Conservation (phyloP, 352 stramenopile genomes). For the Hyaloperonospora arabidopsidis region DNA sequence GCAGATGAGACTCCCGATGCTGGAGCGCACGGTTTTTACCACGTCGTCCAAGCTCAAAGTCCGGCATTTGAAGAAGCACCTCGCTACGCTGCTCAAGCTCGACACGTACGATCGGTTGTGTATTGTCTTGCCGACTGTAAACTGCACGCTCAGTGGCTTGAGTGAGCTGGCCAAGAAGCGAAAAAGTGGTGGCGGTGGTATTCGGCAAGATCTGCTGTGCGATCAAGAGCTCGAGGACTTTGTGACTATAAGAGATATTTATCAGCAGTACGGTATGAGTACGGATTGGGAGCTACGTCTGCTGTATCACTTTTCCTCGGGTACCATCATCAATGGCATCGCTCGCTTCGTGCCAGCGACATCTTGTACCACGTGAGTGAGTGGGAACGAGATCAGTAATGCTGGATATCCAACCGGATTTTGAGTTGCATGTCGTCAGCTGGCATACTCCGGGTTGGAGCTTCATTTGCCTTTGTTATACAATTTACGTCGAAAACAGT, state of each 20-base stretch:
- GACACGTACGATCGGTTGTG: slow-evolving; percentile 38
- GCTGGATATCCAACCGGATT: neutral
- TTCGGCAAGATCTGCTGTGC: slow-evolving; percentile 60
- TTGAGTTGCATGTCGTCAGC: neutral
- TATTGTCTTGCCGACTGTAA: slow-evolving; percentile 49
- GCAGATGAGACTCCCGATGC: slow-evolving; percentile 18
- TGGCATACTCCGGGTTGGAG: slow-evolving; percentile 1
- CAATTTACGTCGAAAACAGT: neutral
- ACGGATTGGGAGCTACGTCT: slow-evolving; percentile 61
- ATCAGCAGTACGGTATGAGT: slow-evolving; percentile 72
- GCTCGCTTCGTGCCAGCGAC: slow-evolving; percentile 40
- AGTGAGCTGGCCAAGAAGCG: slow-evolving; percentile 13
- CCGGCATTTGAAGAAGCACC: slow-evolving; percentile 62
- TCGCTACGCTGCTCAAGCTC: slow-evolving; percentile 44
- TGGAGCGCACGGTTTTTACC: slow-evolving; percentile 51
- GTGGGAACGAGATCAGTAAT: neutral
- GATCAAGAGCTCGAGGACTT: slow-evolving; percentile 72
- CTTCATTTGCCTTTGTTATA: neutral
- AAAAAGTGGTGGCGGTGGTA: slow-evolving; percentile 13
- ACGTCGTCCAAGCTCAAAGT: slow-evolving; percentile 65
- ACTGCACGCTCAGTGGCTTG: slow-evolving; percentile 47
- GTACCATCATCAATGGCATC: slow-evolving; percentile 60
- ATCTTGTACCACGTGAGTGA: slow-evolving; percentile 12
- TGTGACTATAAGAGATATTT: slow-evolving; percentile 70
- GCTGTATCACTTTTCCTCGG: slow-evolving; percentile 69